Conservation (phyloP, 805 yeast species). For the Kazachstania bromeliacearum region DNA sequence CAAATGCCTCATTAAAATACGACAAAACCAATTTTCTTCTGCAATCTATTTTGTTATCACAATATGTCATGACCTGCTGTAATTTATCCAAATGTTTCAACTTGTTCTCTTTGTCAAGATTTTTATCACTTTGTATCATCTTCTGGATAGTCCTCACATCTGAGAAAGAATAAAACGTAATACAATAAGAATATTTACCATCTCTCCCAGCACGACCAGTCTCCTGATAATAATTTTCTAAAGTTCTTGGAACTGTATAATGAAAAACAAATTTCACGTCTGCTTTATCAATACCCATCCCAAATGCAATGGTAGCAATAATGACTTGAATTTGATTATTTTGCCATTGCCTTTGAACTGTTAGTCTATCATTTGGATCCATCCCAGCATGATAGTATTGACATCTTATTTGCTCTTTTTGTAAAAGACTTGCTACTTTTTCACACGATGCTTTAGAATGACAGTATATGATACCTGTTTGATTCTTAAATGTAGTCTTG, state of each 20-base stretch:
- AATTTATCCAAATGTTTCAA: conserved; percentile 72
- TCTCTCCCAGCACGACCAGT: conserved; percentile 98
- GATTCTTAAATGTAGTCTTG: conserved; percentile 38
- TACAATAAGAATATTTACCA: conserved; percentile 73
- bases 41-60: conserved; percentile 87
- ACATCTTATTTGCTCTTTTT: conserved; percentile 51
- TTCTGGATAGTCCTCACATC: conserved; percentile 72
- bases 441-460: conserved; percentile 87
- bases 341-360: conserved; percentile 82
- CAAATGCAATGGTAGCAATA: conserved; percentile 97
- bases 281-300: conserved; percentile 97
- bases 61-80: conserved; percentile 78
- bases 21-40: conserved; percentile 81
- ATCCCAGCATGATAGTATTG: conserved; percentile 93
- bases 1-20: conserved; percentile 79
- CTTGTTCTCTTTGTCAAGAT: conserved; percentile 50
- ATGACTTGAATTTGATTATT: conserved; percentile 58
- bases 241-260: conserved; percentile 73
- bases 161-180: conserved; percentile 67
- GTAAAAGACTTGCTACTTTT: conserved; percentile 53
- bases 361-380: conserved; percentile 61
- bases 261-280: conserved; percentile 91
- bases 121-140: conserved; percentile 69
- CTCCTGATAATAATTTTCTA: conserved; percentile 96
- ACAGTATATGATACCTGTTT: conserved; percentile 88